Evolutionary conservation across 2,329 filamentous ascomycete genomes (phyloP), one percentile per base, ranked within the genome.

Genomic region (Pestalotiopsis fici): DNA sequence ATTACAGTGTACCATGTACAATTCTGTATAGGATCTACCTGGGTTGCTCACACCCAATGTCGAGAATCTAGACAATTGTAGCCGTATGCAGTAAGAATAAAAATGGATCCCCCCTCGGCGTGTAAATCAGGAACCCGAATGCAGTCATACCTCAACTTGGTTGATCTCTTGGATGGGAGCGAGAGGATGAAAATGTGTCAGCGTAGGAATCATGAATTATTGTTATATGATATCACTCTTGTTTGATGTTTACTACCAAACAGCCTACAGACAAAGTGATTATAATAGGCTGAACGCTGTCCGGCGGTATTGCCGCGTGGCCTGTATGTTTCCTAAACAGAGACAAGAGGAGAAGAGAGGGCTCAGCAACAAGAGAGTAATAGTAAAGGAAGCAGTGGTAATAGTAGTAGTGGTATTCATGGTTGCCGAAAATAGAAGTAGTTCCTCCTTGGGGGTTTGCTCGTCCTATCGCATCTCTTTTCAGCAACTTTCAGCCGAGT

Each of bases 201-300:
- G 11, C 28, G 21, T 35, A 21, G 27, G 11, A 60, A 31, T 31
- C 57, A 11, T 15, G 27, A 31, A 37, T 54, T 64, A 21, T 66
- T 64, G 60, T 47, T 65, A 62, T 67, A 65, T 67, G 67, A 68
- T 70, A 68, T 28, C 43, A 23, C 57, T 43, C 62, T 47, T 70
- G 72, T 74, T 71, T 73, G 71, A 74, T 70, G 66, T 75, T 70
- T 66, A 70, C 66, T 67, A 69, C 64, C 27, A 60, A 15, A 15
- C 12, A 57, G 66, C 65, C 66, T 65, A 61, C 62, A 12, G 50
- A 43, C 28, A 47, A 35, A 18, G 27, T 27, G n/a, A 6, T 25
- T 57, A 23, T 65, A 61, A 67, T 69, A 67, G 67, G 67, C 31
- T 62, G 27, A 59, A 23, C 37, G 11, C 27, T 13, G n/a, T 39